Evolutionary conservation across 495 filamentous ascomycete genomes (phyloP).

Genomic region (Lasiosphaeriaceae sp.): DNA sequence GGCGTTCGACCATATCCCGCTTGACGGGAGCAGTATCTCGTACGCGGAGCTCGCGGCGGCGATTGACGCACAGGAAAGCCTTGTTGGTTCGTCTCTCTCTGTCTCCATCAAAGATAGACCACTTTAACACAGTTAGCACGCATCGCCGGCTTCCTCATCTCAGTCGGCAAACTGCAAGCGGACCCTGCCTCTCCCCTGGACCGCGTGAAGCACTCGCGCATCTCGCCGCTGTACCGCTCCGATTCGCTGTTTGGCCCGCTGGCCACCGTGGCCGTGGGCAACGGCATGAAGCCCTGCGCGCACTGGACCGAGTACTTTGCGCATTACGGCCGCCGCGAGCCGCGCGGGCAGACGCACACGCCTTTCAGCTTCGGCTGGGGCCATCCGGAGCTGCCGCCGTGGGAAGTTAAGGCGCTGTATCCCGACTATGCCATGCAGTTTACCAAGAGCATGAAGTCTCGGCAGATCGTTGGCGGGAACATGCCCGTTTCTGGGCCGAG

Average conservation of each 20-base stretch:
- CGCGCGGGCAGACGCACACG: conserved; percentile 14
- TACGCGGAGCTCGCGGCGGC: conserved; percentile 20
- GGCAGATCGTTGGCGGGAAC: conserved; percentile 21
- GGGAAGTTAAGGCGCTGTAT: conserved; percentile 27
- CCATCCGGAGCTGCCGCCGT: conserved; percentile 21
- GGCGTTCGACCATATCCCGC: conserved; percentile 30
- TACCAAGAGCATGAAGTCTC: conserved; percentile 16
- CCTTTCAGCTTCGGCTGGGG: conserved; percentile 28
- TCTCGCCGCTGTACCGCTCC: conserved; percentile 23
- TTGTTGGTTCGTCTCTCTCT: conserved; percentile 13
- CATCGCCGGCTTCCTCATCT: conserved; percentile 17
- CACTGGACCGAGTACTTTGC: conserved; percentile 28
- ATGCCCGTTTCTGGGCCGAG: conserved; percentile 6
- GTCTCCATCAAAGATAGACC: background rate
- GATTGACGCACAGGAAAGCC: conserved; percentile 21
- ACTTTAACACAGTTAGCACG: too few species aligned
- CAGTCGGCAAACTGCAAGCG: conserved; percentile 13
- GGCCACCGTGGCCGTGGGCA: conserved; percentile 20
- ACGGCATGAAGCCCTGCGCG: conserved; percentile 23
- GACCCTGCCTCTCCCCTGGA: background rate
- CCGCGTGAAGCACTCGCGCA: conserved; percentile 18
- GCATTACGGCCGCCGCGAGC: conserved; percentile 18
- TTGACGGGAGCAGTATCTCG: conserved; percentile 21
- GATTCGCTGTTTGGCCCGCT: conserved; percentile 11
- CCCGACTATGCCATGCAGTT: conserved; percentile 19